Percentiles rank a stretch among this genome's conserved stretches.
These are phyloP conservation scores for Mimosa bimucronata DNA, from an alignment of 306 rosid genomes.

Conservation along the genomic window DNA sequence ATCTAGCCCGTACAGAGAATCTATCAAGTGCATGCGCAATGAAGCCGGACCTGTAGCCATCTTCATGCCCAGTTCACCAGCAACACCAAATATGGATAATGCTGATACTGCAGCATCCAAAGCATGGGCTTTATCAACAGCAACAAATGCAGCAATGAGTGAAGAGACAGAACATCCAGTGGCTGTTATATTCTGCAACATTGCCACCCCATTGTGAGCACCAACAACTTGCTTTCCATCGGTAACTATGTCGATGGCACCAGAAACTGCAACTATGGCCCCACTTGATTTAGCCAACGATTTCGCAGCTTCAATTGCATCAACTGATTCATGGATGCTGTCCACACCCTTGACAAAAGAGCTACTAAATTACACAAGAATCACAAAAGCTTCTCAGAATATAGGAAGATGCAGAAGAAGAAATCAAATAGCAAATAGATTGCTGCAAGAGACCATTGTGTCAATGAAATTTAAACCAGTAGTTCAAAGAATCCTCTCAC, in stretches of 20 bases:
- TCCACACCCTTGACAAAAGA: conserved; percentile 68
- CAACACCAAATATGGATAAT: conserved; percentile 71
- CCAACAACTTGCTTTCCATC: conserved; percentile 80
- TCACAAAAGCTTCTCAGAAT: conserved; percentile 14
- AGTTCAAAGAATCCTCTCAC: not conserved
- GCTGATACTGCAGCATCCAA: conserved; percentile 76
- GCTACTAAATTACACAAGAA: conserved; percentile 32
- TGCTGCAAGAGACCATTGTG: not conserved
- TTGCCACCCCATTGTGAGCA: conserved; percentile 82
- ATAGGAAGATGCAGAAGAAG: not conserved
- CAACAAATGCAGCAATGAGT: conserved; percentile 81
- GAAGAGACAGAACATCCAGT: conserved; percentile 93
- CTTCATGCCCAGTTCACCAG: conserved; percentile 82
- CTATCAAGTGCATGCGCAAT: conserved; percentile 78
- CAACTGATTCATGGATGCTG: conserved; percentile 72
- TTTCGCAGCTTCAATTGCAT: conserved; percentile 84
- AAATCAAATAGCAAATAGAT: not conserved
- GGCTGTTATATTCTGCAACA: conserved; percentile 91
- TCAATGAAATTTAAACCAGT: not conserved
- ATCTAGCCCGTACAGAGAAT: conserved; percentile 77
- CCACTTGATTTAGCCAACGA: conserved; percentile 70
- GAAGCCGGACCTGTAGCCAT: conserved; percentile 86
- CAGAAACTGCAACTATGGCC: conserved; percentile 81
- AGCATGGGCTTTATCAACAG: conserved; percentile 67
- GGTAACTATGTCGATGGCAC: conserved; percentile 81